These are phyloP conservation scores for Hypholoma fasciculare DNA, from an alignment of 768 basidiomycete genomes.

Conservation along the genomic window DNA sequence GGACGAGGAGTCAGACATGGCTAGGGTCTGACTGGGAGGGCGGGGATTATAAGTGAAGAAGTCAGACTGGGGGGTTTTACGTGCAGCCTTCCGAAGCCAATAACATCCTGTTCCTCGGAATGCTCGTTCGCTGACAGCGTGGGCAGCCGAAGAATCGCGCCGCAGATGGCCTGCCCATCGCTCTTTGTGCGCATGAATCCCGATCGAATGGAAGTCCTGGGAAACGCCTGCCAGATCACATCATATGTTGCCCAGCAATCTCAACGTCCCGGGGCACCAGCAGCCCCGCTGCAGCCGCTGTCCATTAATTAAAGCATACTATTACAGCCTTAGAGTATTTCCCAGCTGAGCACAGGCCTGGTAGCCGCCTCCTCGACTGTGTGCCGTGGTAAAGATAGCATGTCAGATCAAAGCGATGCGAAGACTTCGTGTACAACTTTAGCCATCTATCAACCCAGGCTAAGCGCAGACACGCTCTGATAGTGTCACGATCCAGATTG, in stretches of 20 bases:
- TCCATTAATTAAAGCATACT: neutral
- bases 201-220: too few species aligned
- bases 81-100: neutral
- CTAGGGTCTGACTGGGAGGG: neutral
- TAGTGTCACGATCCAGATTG: conserved; percentile 14
- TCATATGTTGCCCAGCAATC: neutral
- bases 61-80: neutral
- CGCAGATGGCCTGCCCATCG: too few species aligned
- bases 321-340: neutral
- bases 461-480: conserved; percentile 13
- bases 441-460: conserved; percentile 11
- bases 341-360: too few species aligned
- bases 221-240: neutral
- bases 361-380: too few species aligned
- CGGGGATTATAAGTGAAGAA: neutral
- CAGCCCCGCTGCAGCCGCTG: neutral
- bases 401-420: neutral
- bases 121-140: too few species aligned
- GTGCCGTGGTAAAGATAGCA: conserved; percentile 4
- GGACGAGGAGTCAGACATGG: conserved; percentile 22
- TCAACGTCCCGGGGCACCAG: neutral
- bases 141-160: too few species aligned
- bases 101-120: too few species aligned
- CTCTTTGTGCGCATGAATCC: too few species aligned
- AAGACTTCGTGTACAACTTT: conserved; percentile 10